These are phyloP conservation scores for Fusarium verticillioides DNA, from an alignment of 2,329 filamentous ascomycete species.

Conservation along the genomic window DNA sequence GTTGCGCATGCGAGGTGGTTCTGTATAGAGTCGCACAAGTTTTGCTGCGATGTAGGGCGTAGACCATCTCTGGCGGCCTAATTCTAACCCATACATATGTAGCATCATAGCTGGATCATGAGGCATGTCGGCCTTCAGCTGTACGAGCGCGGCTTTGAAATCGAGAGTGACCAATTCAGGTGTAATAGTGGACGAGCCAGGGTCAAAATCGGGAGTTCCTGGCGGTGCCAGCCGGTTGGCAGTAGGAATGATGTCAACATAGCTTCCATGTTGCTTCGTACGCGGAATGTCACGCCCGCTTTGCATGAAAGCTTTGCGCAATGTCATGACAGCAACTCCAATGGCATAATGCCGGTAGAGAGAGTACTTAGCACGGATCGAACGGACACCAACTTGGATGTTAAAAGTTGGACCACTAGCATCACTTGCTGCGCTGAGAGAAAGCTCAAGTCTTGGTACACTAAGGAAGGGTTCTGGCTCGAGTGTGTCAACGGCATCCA, in stretches of 20 bases:
- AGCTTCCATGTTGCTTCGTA: slow-evolving; percentile 47
- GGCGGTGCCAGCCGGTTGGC: slow-evolving; percentile 54
- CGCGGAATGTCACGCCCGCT: slow-evolving; percentile 57
- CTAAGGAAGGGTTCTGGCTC: slow-evolving; percentile 88
- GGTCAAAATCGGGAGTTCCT: slow-evolving; percentile 48
- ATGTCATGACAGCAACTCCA: slow-evolving; percentile 80
- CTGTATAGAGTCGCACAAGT: slow-evolving; percentile 85
- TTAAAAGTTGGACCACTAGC: slow-evolving; percentile 89
- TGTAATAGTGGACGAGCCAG: slow-evolving; percentile 48
- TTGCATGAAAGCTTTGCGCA: slow-evolving; percentile 75
- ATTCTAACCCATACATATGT: slow-evolving; percentile 84
- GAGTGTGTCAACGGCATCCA: slow-evolving; percentile 86
- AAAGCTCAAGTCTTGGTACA: slow-evolving; percentile 87
- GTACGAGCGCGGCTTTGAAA: slow-evolving; percentile 81
- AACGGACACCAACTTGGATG: slow-evolving; percentile 82
- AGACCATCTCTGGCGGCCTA: slow-evolving; percentile 87
- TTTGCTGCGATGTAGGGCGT: slow-evolving; percentile 82
- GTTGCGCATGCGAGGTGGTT: slow-evolving; percentile 82
- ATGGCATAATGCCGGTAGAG: slow-evolving; percentile 93
- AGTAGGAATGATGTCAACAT: slow-evolving; percentile 32
- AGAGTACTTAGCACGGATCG: slow-evolving; percentile 87
- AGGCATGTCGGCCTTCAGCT: slow-evolving; percentile 90
- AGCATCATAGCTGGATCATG: slow-evolving; percentile 91
- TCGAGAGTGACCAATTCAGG: slow-evolving; percentile 83
- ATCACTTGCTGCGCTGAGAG: slow-evolving; percentile 86